phyloP scores from a whole-genome alignment of 192 early-diverging fungal species.

The Backusella tarrabulga region DNA sequence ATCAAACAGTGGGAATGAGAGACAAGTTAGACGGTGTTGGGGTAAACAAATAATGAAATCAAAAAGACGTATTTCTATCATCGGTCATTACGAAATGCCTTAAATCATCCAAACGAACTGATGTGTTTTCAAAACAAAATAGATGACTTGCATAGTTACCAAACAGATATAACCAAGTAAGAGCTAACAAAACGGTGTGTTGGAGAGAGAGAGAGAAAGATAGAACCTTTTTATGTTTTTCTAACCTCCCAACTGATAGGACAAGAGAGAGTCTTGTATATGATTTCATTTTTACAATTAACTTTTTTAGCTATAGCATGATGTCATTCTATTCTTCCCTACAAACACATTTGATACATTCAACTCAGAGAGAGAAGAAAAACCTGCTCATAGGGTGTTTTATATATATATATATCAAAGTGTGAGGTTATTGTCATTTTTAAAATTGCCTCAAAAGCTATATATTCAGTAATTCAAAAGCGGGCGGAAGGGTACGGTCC shows the following conservation, averaged over 20 bases:
- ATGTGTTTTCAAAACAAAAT: background rate
- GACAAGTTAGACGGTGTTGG: background rate
- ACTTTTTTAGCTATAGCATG: background rate
- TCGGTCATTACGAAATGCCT: background rate
- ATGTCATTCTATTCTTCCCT: background rate
- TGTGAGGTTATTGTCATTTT: background rate
- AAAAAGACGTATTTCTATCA: background rate
- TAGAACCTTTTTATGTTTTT: background rate
- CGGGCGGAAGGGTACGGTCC: background rate
- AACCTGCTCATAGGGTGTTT: background rate
- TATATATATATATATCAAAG: too few species aligned
- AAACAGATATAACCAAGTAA: background rate
- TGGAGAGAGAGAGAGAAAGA: background rate
- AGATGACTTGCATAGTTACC: background rate
- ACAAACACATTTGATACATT: background rate
- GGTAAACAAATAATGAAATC: background rate
- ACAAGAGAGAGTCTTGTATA: background rate
- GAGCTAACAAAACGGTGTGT: background rate
- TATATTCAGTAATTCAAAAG: background rate
- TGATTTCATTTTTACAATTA: background rate
- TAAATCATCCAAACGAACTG: background rate
- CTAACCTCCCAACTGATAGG: background rate
- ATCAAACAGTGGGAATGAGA: background rate
- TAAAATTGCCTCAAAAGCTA: background rate
- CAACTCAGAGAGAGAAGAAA: background rate